phyloP scores from a whole-genome alignment of 345 rosid genomes.

The Hibiscus mutabilis region DNA sequence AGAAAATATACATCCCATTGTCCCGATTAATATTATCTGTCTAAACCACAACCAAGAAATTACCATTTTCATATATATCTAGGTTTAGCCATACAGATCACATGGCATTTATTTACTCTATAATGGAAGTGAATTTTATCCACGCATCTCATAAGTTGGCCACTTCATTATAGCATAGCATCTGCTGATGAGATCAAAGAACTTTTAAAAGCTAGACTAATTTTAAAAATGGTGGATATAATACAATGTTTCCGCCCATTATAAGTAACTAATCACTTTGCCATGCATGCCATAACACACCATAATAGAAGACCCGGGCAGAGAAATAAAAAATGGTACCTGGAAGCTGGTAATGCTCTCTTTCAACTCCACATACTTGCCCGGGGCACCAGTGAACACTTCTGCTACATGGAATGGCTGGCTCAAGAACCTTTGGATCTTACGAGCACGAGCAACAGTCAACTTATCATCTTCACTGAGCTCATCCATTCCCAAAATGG shows the following conservation, averaged over 20 bases:
- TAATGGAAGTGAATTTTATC: not conserved
- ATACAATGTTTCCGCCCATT: not conserved
- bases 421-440: slow-evolving; percentile 92
- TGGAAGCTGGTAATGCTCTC: slow-evolving; percentile 92
- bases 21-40: not conserved
- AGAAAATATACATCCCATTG: not conserved
- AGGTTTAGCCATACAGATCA: not conserved
- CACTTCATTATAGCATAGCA: not conserved
- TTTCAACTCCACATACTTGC: slow-evolving; percentile 92
- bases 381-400: slow-evolving; percentile 98
- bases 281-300: not conserved
- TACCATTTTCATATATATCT: not conserved
- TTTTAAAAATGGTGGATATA: not conserved
- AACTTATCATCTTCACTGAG: slow-evolving; percentile 98
- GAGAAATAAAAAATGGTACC: slow-evolving; percentile 29
- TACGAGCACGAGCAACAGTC: slow-evolving; percentile 97
- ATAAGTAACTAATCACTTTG: not conserved
- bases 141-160: not conserved
- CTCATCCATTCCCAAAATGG: slow-evolving; percentile 99
- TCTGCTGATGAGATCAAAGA: not conserved
- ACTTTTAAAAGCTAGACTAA: not conserved
- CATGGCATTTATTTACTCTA: not conserved
- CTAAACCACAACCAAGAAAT: not conserved
- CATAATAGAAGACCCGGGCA: not conserved
- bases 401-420: slow-evolving; percentile 99